Base-by-base conservation (phyloP, 2,329 filamentous ascomycete species). In the Tolypocladium tropicale region DNA sequence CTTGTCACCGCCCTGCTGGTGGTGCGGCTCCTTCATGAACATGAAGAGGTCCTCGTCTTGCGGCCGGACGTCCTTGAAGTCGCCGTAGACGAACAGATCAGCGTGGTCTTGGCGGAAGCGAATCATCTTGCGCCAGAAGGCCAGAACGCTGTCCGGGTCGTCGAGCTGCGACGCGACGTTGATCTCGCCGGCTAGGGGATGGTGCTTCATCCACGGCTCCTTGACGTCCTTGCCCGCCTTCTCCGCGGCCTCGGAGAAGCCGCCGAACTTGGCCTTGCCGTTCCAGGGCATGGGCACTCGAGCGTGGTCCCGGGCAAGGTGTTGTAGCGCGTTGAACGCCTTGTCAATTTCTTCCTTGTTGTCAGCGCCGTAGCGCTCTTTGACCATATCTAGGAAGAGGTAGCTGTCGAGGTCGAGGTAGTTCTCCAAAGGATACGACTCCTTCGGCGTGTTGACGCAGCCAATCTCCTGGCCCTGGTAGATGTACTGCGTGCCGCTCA, bases 401-500 rank as follows among this genome's bases (percentile, higher is more conserved):
- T 76, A 76, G 61, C 80, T 82, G 50, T 76, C 70, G 2, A 78
- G 72, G 52, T 78, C 72, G 10, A 76, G 66, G 54, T 76, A 76
- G 53, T 76, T 83, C 56, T 86, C 79, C 0, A 80, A 66, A 7
- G 86, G 80, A n/a, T 76, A 76, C 75, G 82, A 83, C 0, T 74
- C 70, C 12, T 70, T 71, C 0, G 84, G 82, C 1, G 82, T 76
- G 60, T 88, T 87, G 14, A 81, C 73, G 67, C 83, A 81, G 0
- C 83, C 85, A 9, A 88, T 75, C 61, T 88, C 85, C 63, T 88
- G 83, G 11, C 84, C 84, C 63, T 88, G 84, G 63, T 86, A 87
- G 1, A 88, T 71, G 64, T 83, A 88, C 1, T 84, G 75, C 0
- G 84, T 86, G 6, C 84, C 84, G 6, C 76, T 68, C 70, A 82